Percentiles rank a stretch among this genome's conserved stretches.
phyloP scores from a whole-genome alignment of 768 basidiomycete genomes.

The Tricholoma hemisulphureum region DNA sequence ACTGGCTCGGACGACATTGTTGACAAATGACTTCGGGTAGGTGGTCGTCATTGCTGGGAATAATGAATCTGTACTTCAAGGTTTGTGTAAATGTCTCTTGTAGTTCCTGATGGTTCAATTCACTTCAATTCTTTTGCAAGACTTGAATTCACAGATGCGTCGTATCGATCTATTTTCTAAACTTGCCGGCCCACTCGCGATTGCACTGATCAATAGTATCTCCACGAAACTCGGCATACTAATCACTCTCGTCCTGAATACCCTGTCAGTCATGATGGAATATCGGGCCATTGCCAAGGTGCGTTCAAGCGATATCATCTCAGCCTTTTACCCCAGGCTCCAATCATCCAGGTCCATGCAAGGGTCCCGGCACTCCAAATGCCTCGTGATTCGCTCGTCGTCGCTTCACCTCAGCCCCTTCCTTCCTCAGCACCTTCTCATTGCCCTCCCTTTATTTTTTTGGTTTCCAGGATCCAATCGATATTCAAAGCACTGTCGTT shows the following conservation, averaged over 20 bases:
- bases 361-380: neutral
- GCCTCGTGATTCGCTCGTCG: neutral
- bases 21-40: neutral
- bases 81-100: neutral
- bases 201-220: conserved; percentile 23
- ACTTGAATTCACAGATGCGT: conserved; percentile 29
- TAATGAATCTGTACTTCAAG: neutral
- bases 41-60: conserved; percentile 6
- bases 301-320: neutral
- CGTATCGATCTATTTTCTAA: conserved; percentile 32
- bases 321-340: neutral
- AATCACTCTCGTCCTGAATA: conserved; percentile 16
- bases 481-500: conserved; percentile 9
- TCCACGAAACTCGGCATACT: conserved; percentile 21
- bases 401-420: neutral
- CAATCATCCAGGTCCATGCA: neutral
- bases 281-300: conserved; percentile 27
- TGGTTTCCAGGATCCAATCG: neutral
- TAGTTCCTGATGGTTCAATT: too few relatives aligned
- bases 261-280: conserved; percentile 20
- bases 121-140: neutral
- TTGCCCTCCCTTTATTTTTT: neutral
- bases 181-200: conserved; percentile 22
- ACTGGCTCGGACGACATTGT: neutral
- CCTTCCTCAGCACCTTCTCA: neutral